Conservation (phyloP, 371 early-diverging fungal genomes). For the Nematocida minor region DNA sequence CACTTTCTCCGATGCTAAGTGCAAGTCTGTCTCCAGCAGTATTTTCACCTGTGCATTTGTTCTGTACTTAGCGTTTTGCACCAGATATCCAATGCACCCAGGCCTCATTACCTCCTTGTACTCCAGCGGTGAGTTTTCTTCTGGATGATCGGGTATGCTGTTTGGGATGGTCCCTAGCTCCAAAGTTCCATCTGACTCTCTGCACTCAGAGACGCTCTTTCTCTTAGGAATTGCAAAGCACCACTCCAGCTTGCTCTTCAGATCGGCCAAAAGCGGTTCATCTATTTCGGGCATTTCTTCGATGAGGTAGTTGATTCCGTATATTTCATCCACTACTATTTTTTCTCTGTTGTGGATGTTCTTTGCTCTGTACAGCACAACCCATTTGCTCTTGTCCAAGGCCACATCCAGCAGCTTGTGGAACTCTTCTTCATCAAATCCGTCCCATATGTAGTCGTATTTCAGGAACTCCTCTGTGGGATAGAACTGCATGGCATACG, state of each 20-base stretch:
- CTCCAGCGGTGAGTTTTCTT: neutral
- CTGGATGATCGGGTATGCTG: neutral
- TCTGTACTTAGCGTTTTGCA: slow-evolving; percentile 46
- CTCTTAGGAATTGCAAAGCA: neutral
- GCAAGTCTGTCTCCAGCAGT: slow-evolving; percentile 11
- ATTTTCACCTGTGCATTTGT: slow-evolving; percentile 35
- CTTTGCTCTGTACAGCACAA: slow-evolving; percentile 33
- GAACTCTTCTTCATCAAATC: slow-evolving; percentile 49
- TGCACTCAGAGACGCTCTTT: neutral
- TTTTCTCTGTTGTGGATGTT: neutral
- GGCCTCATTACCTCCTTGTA: neutral
- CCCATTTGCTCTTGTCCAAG: slow-evolving; percentile 52
- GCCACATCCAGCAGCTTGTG: slow-evolving; percentile 2
- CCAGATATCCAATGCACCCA: slow-evolving; percentile 19
- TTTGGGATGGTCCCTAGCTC: slow-evolving; percentile 4
- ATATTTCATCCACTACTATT: slow-evolving; percentile 6
- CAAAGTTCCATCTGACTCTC: neutral
- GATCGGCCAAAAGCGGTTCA: neutral
- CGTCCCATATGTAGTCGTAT: slow-evolving; percentile 44
- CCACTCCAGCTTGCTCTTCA: neutral
- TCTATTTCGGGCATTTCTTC: slow-evolving; percentile 10
- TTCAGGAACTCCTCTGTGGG: slow-evolving; percentile 53
- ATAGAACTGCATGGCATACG: slow-evolving; percentile 51
- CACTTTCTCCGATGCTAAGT: neutral
- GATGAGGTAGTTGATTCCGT: slow-evolving; percentile 46